These are phyloP conservation scores for Spatholobus suberectus DNA, from an alignment of 306 rosid species.

Conservation along the genomic window DNA sequence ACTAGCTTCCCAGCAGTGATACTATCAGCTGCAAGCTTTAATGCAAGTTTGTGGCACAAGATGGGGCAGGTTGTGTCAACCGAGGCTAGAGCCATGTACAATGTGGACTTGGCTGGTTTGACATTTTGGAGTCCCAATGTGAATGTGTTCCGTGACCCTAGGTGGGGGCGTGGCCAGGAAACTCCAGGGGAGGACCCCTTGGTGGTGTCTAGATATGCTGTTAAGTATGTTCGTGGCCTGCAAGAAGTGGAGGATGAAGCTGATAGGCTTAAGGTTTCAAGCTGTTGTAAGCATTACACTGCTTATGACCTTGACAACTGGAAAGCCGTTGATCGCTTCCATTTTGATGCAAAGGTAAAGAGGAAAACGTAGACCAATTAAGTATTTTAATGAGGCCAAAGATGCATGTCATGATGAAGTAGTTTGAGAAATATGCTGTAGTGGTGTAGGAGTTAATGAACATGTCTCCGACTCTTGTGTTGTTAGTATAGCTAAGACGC, in stretches of 20 bases:
- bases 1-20: slow-evolving; percentile 76
- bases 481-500: background rate
- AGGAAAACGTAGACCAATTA: background rate
- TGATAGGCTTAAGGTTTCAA: slow-evolving; percentile 81
- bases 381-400: no score
- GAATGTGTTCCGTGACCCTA: slow-evolving; percentile 77
- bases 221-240: slow-evolving; percentile 71
- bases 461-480: background rate
- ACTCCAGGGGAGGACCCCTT: slow-evolving; percentile 88
- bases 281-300: slow-evolving; percentile 90
- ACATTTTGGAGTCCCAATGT: slow-evolving; percentile 89
- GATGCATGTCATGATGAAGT: background rate
- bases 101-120: slow-evolving; percentile 75
- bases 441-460: background rate
- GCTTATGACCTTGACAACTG: slow-evolving; percentile 83
- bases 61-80: slow-evolving; percentile 84
- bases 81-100: slow-evolving; percentile 87
- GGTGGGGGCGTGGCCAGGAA: slow-evolving; percentile 87
- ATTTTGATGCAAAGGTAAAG: slow-evolving; percentile 78
- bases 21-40: slow-evolving; percentile 72
- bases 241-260: slow-evolving; percentile 62
- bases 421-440: background rate
- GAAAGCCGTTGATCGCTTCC: slow-evolving; percentile 76
- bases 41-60: slow-evolving; percentile 59
- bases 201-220: slow-evolving; percentile 66